Evolutionary conservation across 1,139 yeast species (phyloP).

Genomic region (Candida sp.): DNA sequence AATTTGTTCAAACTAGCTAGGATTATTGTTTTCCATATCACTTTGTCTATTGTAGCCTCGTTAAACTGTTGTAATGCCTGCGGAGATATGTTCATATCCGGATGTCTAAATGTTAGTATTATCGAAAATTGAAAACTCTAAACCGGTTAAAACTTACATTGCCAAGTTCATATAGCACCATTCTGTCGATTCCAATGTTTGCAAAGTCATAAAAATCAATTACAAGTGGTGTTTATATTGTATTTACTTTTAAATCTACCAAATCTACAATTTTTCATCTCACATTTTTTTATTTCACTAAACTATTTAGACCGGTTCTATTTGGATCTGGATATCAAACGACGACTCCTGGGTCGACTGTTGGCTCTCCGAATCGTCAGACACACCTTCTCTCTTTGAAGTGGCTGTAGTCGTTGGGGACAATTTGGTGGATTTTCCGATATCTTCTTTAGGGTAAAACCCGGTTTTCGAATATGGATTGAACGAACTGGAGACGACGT

Average conservation of each 20-base stretch:
- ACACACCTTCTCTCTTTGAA: not conserved
- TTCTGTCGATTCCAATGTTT: constrained; percentile 1
- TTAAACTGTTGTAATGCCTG: constrained; percentile 4
- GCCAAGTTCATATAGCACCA: constrained; percentile 6
- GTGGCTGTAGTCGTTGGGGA: not conserved
- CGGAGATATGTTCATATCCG: constrained; percentile 2
- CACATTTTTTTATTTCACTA: not conserved
- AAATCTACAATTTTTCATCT: not conserved
- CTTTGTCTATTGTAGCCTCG: constrained; percentile 14
- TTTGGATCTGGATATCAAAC: constrained; percentile 1
- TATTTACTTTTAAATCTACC: not conserved
- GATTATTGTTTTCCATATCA: constrained; percentile 32
- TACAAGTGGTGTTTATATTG: too few species aligned
- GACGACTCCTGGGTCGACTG: constrained; percentile 3
- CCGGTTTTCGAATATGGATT: constrained; percentile 8
- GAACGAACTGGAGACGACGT: not conserved
- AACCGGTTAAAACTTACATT: constrained; percentile 2
- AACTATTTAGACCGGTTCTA: not conserved
- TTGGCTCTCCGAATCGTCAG: constrained; percentile 2
- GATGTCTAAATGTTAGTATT: constrained; percentile 8
- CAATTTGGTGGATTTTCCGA: not conserved
- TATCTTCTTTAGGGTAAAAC: constrained; percentile 6
- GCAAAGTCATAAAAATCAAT: too few species aligned
- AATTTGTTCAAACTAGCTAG: constrained; percentile 21
- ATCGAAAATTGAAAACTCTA: not conserved